Percentiles rank a stretch among this genome's conserved stretches.
Evolutionary conservation across 805 yeast genomes (phyloP).

Genomic region (Lachancea meyersii): DNA sequence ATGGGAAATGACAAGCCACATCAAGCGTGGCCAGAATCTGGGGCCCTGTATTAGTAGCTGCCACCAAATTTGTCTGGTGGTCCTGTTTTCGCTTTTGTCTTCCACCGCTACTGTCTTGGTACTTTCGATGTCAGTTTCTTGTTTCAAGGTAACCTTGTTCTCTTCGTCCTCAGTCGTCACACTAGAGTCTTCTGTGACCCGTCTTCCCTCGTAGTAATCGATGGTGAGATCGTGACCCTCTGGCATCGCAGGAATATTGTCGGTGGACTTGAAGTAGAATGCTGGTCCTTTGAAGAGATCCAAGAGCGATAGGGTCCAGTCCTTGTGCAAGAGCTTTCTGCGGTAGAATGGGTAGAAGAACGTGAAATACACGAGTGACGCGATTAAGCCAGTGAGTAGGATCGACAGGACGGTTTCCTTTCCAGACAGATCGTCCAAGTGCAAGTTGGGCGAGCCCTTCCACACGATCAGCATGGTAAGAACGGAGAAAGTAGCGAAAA

Average conservation of each 20-base stretch:
- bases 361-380: conserved; percentile 43
- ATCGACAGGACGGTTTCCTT: conserved; percentile 53
- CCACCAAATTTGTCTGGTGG: conserved; percentile 37
- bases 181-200: conserved; percentile 26
- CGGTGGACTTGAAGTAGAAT: conserved; percentile 47
- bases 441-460: conserved; percentile 71
- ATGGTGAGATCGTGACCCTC: conserved; percentile 48
- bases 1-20: conserved; percentile 46
- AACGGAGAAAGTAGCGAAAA: conserved; percentile 52
- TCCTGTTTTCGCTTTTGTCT: conserved; percentile 15
- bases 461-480: conserved; percentile 73
- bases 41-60: conserved; percentile 42
- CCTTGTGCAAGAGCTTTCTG: conserved; percentile 54
- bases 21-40: conserved; percentile 46
- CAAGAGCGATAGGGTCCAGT: conserved; percentile 59
- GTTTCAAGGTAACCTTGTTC: conserved; percentile 1
- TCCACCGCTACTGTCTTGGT: conserved; percentile 5
- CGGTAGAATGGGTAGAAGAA: conserved; percentile 57
- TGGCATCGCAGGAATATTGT: conserved; percentile 62
- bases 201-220: conserved; percentile 63
- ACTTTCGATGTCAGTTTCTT: neutral
- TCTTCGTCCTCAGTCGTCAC: conserved; percentile 14
- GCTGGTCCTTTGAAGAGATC: conserved; percentile 53
- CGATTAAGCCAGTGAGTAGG: conserved; percentile 59
- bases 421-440: conserved; percentile 46